These are phyloP conservation scores for Parafenestella ontariensis DNA, from an alignment of 2,329 filamentous ascomycete genomes.

Conservation along the genomic window DNA sequence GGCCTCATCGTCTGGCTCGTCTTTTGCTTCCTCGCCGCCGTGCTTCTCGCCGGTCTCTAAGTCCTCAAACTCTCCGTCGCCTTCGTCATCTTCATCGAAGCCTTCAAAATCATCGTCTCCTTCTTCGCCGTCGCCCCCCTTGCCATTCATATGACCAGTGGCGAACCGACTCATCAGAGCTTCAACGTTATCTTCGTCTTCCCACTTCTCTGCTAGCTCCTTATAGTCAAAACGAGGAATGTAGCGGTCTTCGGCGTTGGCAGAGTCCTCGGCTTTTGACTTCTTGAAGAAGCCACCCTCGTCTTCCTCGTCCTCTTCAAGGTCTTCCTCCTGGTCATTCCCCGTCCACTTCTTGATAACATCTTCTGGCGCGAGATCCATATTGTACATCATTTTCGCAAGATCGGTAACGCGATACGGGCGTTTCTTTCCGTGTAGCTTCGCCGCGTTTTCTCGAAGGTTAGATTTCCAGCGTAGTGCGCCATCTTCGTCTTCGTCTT, in stretches of 20 bases:
- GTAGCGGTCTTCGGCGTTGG: slow-evolving; percentile 72
- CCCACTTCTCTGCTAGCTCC: slow-evolving; percentile 85
- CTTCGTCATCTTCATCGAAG: slow-evolving; percentile 66
- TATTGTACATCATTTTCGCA: slow-evolving; percentile 87
- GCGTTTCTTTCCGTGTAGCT: slow-evolving; percentile 72
- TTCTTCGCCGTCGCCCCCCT: slow-evolving; percentile 37
- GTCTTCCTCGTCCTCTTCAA: slow-evolving; percentile 65
- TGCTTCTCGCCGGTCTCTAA: slow-evolving; percentile 77
- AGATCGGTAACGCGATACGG: slow-evolving; percentile 83
- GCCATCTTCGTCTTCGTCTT: slow-evolving; percentile 76
- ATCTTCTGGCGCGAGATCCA: slow-evolving; percentile 74
- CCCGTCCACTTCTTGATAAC: slow-evolving; percentile 83
- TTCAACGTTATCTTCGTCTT: slow-evolving; percentile 77
- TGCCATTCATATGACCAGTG: slow-evolving; percentile 65
- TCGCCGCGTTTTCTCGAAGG: slow-evolving; percentile 75
- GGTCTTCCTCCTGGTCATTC: slow-evolving; percentile 61
- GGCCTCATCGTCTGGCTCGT: slow-evolving; percentile 53
- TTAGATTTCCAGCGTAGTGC: slow-evolving; percentile 88
- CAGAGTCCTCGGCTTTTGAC: slow-evolving; percentile 57
- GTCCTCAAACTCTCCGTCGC: slow-evolving; percentile 85
- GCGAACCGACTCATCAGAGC: slow-evolving; percentile 78
- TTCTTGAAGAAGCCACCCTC: slow-evolving; percentile 71
- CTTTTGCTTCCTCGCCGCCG: slow-evolving; percentile 48
- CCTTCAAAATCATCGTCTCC: slow-evolving; percentile 65
- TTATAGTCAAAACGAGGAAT: slow-evolving; percentile 83